Conservation (phyloP, 1,139 yeast genomes). For the Arxiozyma heterogenica region DNA sequence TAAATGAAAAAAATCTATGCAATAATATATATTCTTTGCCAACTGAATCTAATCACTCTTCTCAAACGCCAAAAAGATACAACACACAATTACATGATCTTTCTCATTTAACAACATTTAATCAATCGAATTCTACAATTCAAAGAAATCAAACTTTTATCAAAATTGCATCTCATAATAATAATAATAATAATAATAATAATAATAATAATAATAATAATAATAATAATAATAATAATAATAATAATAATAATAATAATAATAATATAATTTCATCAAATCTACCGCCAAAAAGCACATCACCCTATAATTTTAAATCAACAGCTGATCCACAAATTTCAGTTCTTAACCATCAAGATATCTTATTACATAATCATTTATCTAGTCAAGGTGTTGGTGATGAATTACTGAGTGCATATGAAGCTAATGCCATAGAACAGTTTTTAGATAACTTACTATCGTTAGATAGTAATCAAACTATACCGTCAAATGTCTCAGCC, state of each 20-base stretch:
- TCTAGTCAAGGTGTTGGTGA: slow-evolving; percentile 3
- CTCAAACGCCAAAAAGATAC: not conserved
- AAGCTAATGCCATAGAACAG: slow-evolving; percentile 28
- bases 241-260: not conserved
- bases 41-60: not conserved
- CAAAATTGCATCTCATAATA: not conserved
- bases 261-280: not conserved
- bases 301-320: not conserved
- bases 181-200: not conserved
- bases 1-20: not conserved
- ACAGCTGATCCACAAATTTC: not conserved
- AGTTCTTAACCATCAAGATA: not conserved
- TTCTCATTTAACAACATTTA: too few relatives aligned
- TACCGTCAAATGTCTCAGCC: not conserved
- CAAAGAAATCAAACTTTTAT: not conserved
- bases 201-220: too few relatives aligned
- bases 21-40: not conserved
- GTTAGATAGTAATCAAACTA: not conserved
- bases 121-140: not conserved
- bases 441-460: slow-evolving; percentile 25
- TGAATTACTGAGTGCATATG: slow-evolving; percentile 25
- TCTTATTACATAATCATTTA: not conserved
- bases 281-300: not conserved
- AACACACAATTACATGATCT: not conserved
- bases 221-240: too few relatives aligned